Base-by-base conservation (phyloP, 108 stramenopile genomes). In the Schizochytrium sp. region DNA sequence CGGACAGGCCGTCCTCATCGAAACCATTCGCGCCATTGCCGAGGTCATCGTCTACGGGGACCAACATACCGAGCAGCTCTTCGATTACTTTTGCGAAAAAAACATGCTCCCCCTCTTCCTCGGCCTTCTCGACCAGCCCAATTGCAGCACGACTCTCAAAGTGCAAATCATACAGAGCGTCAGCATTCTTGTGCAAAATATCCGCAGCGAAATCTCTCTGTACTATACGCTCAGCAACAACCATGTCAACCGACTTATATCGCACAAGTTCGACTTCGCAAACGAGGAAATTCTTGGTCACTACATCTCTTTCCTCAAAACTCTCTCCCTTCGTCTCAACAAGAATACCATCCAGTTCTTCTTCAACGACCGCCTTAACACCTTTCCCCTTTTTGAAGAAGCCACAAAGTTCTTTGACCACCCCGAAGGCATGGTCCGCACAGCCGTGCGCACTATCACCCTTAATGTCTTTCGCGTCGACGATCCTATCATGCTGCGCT, bases 31-130 rank as follows among this genome's bases (percentile, higher is more conserved):
- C 53, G 45, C 34, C 41, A n/a, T 90, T 5, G 72, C 91, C 19
- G 92, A 91, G 76, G 29, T 92, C 83, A 57, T 92, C 47, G 72
- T 92, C 5, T 92, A 91, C 47, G 90, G 92, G 16, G 92, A 92
- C 51, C 34, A 69, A n/a, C 72, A 88, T 25, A 43, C 69, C 5
- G 91, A 90, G 29, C 60, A 44, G 87, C 45, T 92, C 41, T 92
- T 92, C 57, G 92, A 91, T 12, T 88, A 29, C 71, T 92, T 92
- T 71, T 91, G 89, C 44, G 91, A 92, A 87, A 88, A 88, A 51
- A 58, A 23, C 43, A 89, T 92, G 88, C 41, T 92, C 87, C 12
- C 25, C 3, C 44, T 87, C 18, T 28, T 92, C 44, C 60, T 87
- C 18, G 87, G 72, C 5, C 51, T 92, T 3, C 58, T 90, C 76